Evolutionary conservation across 805 yeast genomes (phyloP).

Genomic region (Wickerhamomyces chambardii): DNA sequence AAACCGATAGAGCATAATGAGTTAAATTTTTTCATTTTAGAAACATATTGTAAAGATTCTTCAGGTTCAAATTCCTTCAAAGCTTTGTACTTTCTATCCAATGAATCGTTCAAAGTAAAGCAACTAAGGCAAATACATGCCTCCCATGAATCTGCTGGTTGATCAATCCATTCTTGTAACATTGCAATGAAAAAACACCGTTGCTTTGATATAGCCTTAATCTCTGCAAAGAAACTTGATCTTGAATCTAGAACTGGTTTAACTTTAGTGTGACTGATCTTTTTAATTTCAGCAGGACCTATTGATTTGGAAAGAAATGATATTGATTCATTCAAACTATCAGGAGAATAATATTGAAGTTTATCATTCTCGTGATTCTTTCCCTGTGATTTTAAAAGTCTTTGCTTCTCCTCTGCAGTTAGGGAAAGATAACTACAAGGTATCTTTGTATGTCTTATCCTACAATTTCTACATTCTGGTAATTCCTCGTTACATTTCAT

Average conservation of each 20-base stretch:
- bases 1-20: background rate
- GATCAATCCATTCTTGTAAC: conserved; percentile 1
- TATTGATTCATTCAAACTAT: no score
- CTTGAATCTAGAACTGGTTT: conserved; percentile 6
- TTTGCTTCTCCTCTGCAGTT: conserved; percentile 11
- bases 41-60: background rate
- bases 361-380: background rate
- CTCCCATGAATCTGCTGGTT: no score
- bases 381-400: conserved; percentile 2
- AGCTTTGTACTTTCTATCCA: background rate
- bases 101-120: background rate
- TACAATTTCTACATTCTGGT: conserved; percentile 39
- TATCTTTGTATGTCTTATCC: conserved; percentile 16
- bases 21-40: background rate
- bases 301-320: no score
- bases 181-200: conserved; percentile 7
- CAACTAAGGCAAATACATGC: background rate
- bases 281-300: no score
- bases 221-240: conserved; percentile 7
- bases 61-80: background rate
- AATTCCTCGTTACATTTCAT: conserved; percentile 43
- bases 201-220: background rate
- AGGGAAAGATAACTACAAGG: conserved; percentile 16
- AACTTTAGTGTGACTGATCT: background rate
- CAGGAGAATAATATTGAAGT: no score